Evolutionary conservation across 1,284 basidiomycete genomes (phyloP).

Genomic region (Microbotryomycetes sp.): DNA sequence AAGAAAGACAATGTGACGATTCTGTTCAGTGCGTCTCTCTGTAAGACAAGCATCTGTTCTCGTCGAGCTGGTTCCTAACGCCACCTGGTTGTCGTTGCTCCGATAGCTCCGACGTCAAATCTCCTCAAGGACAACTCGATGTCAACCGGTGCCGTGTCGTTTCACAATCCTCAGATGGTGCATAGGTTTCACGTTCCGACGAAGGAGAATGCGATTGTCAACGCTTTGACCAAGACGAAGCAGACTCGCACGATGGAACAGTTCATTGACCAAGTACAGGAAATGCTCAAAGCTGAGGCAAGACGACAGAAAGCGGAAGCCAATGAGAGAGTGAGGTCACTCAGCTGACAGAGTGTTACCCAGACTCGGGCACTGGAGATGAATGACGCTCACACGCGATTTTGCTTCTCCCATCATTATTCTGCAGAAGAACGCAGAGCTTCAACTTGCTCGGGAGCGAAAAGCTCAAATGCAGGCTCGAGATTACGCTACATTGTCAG

Average conservation of each 20-base stretch:
- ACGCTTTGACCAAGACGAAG: slow-evolving; percentile 53
- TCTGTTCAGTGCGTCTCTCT: slow-evolving; percentile 88
- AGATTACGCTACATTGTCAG: not conserved
- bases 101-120: slow-evolving; percentile 10
- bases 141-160: slow-evolving; percentile 90
- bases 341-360: too few species aligned
- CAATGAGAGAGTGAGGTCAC: not conserved
- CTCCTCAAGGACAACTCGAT: slow-evolving; percentile 87
- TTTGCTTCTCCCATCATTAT: not conserved
- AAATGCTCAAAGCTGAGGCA: slow-evolving; percentile 63
- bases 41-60: too few species aligned
- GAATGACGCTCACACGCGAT: slow-evolving; percentile 48
- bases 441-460: slow-evolving; percentile 56
- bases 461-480: slow-evolving; percentile 69
- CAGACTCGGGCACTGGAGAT: slow-evolving; percentile 48
- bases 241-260: slow-evolving; percentile 73
- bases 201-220: slow-evolving; percentile 83
- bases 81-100: too few species aligned
- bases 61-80: too few species aligned
- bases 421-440: slow-evolving; percentile 16
- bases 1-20: slow-evolving; percentile 92
- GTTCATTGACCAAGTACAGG: slow-evolving; percentile 65
- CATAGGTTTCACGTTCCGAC: slow-evolving; percentile 63
- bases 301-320: slow-evolving; percentile 71
- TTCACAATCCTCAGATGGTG: slow-evolving; percentile 80